Conservation (phyloP, 805 yeast genomes). For the Ogataea paraovalis region DNA sequence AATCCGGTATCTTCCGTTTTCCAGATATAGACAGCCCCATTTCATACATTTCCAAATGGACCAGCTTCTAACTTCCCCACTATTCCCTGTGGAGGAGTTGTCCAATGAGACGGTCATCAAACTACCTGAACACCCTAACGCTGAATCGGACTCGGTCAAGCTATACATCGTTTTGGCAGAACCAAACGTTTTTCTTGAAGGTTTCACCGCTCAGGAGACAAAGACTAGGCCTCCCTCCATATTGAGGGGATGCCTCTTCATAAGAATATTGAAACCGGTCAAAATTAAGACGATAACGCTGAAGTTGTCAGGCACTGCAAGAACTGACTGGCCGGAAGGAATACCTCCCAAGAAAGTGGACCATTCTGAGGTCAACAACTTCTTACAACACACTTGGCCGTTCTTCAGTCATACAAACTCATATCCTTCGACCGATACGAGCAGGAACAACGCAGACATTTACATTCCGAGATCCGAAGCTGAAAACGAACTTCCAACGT, state of each 20-base stretch:
- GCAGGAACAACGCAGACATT: conserved; percentile 46
- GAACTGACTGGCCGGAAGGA: conserved; percentile 98
- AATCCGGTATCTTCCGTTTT: no score
- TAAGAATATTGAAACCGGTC: conserved; percentile 67
- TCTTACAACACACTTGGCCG: conserved; percentile 87
- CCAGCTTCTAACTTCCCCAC: conserved; percentile 34
- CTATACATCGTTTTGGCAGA: conserved; percentile 77
- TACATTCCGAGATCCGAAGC: conserved; percentile 31
- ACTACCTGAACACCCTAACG: conserved; percentile 53
- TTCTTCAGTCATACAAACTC: conserved; percentile 50
- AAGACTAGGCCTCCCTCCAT: conserved; percentile 69
- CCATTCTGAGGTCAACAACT: conserved; percentile 57
- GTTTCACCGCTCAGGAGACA: conserved; percentile 66
- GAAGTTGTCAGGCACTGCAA: conserved; percentile 59
- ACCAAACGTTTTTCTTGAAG: conserved; percentile 74
- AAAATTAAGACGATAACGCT: conserved; percentile 63
- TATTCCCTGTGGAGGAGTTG: conserved; percentile 42
- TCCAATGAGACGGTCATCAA: conserved; percentile 39
- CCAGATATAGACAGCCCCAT: no score
- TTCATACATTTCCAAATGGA: no score
- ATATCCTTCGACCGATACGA: conserved; percentile 24
- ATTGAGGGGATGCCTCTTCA: conserved; percentile 71
- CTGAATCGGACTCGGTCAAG: conserved; percentile 62
- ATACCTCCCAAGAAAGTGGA: conserved; percentile 83
- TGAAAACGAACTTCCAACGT: conserved; percentile 33